phyloP scores from a whole-genome alignment of 2,329 filamentous ascomycete species.

The Scopulariopsis brevicaulis region DNA sequence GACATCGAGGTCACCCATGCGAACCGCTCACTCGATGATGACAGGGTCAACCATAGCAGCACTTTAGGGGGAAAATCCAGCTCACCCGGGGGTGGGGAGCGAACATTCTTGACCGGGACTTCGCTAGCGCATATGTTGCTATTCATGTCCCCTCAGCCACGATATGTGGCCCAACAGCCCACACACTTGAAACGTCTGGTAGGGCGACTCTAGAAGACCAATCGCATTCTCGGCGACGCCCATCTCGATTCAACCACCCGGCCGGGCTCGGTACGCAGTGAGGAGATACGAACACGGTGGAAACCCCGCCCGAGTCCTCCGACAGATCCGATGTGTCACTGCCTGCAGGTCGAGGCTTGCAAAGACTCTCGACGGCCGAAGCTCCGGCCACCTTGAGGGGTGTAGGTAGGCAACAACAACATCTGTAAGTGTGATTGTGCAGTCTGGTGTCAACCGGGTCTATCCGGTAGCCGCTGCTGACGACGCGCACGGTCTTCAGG shows the following conservation, averaged over 20 bases:
- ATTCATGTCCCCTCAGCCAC: background rate
- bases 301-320: background rate
- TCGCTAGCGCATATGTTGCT: background rate
- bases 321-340: background rate
- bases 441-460: too few relatives aligned
- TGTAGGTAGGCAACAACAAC: background rate
- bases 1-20: background rate
- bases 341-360: background rate
- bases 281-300: background rate
- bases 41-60: background rate
- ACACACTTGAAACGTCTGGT: slow-evolving; percentile 3
- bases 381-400: background rate
- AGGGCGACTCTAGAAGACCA: background rate
- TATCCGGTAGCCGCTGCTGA: too few relatives aligned
- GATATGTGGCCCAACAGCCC: background rate
- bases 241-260: background rate
- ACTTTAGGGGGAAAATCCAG: background rate
- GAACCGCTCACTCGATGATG: background rate
- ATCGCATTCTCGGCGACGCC: background rate
- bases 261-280: background rate
- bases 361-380: background rate
- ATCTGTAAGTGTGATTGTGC: too few relatives aligned
- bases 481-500: background rate
- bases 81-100: background rate
- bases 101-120: background rate